Evolutionary conservation across 495 filamentous ascomycete genomes (phyloP), one percentile per base, ranked within the genome.

Genomic region (Umbilicaria muhlenbergii): DNA sequence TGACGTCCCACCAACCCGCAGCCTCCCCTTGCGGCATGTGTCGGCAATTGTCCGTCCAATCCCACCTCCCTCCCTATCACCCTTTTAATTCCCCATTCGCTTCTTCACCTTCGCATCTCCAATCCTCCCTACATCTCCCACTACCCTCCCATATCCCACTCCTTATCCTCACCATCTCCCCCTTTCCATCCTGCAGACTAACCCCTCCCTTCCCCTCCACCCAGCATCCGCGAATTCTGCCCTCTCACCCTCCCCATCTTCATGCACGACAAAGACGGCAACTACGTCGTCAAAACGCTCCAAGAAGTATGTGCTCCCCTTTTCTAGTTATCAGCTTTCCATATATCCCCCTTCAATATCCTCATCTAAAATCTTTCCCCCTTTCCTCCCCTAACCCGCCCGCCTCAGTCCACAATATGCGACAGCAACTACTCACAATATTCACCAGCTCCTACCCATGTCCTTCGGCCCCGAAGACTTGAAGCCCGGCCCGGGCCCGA

Each of bases 251-350:
- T 72, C 39, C 89, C 86, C 0, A 71, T 95, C n/a, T 79, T 94
- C 53, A 89, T 98, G 91, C 88, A 86, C 58, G 86, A 87, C 55
- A 78, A 70, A 42, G 67, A 83, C 36, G 78, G 75, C 3, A 66
- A 75, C 21, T 83, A 71, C 48, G 67, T 70, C 8, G 71, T 87
- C n/a, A 75, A 71, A 66, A 85, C 72, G 34, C 67, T 95, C 47
- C 76, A 74, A 40, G 72, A 86, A 70, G 81, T 84, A 64, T 49
- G 68, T 60, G 24, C 5, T 3, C 24, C 24, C 24, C 24, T 6
- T 28, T 8, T 28, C 24, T 0, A 2, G 8, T 21, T 5, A 21
- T 21, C 19, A 2, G 2, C 19, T 21, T 21, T 21, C 2, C 19
- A 21, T 2, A 2, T 5, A 21, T 21, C 19, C 5, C 19, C 19